Conservation (phyloP, 192 early-diverging fungal species). For the Thamnidium elegans region DNA sequence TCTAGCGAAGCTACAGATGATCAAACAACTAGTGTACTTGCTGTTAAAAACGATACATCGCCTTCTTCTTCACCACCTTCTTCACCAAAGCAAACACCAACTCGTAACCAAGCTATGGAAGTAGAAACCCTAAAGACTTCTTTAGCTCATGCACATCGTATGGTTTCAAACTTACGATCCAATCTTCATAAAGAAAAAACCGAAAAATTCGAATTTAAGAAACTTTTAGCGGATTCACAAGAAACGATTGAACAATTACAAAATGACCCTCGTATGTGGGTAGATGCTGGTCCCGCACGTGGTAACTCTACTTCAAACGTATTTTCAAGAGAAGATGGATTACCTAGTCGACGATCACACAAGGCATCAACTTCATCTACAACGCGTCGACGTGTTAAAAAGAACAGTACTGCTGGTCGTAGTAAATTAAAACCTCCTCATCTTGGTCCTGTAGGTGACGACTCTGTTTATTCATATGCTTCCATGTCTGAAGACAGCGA, state of each 20-base stretch:
- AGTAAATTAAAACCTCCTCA: background rate
- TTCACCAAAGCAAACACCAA: conserved; percentile 19
- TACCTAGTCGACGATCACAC: background rate
- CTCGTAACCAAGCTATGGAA: conserved; percentile 32
- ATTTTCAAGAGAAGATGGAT: background rate
- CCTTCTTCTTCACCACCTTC: conserved; percentile 29
- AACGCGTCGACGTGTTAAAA: conserved; percentile 6
- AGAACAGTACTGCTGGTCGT: background rate
- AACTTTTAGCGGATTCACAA: conserved; percentile 52
- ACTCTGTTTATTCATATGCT: conserved; percentile 8
- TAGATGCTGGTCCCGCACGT: conserved; percentile 14
- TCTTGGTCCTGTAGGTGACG: background rate
- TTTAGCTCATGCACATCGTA: conserved; percentile 45
- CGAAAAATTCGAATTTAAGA: conserved; percentile 53
- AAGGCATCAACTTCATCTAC: conserved; percentile 1
- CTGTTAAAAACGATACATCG: background rate
- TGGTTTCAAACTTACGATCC: conserved; percentile 51
- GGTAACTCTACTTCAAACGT: background rate
- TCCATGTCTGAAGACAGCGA: conserved; percentile 8
- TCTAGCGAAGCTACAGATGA: background rate
- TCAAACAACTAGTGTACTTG: background rate
- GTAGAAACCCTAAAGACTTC: conserved; percentile 39
- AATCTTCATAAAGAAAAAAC: conserved; percentile 52
- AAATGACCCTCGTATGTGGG: conserved; percentile 39
- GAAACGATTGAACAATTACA: conserved; percentile 56